Conservation (phyloP, 495 filamentous ascomycete species). For the Astrothelium subdiscretum region DNA sequence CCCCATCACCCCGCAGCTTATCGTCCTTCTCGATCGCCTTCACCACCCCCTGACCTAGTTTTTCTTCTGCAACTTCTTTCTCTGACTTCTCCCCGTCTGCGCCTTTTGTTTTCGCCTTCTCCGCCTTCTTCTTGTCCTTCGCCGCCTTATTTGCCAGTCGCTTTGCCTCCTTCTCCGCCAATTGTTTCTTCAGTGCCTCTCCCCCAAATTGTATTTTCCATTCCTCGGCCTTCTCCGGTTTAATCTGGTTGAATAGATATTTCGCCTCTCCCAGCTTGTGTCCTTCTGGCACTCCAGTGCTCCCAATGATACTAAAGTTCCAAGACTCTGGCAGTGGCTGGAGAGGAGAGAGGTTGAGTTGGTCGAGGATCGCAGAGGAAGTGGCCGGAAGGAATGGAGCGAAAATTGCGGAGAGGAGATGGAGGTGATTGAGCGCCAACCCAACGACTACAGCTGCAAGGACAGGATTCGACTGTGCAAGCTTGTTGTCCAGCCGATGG, state of each 20-base stretch:
- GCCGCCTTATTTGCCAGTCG: slow-evolving; percentile 43
- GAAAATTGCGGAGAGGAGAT: slow-evolving; percentile 64
- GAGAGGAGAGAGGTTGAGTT: slow-evolving; percentile 51
- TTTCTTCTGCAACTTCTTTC: not conserved
- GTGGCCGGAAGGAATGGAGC: slow-evolving; percentile 80
- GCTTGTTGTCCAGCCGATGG: slow-evolving; percentile 71
- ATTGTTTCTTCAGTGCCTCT: slow-evolving; percentile 47
- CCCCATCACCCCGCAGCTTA: slow-evolving; percentile 7
- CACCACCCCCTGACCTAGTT: slow-evolving; percentile 3
- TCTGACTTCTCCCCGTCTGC: not conserved
- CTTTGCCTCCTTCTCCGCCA: slow-evolving; percentile 48
- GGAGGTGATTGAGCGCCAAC: slow-evolving; percentile 62
- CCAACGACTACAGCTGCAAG: slow-evolving; percentile 67
- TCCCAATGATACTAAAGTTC: slow-evolving; percentile 41
- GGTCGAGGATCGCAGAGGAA: slow-evolving; percentile 58
- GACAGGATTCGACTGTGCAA: slow-evolving; percentile 59
- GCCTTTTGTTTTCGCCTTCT: slow-evolving; percentile 41
- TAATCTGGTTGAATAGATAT: slow-evolving; percentile 76
- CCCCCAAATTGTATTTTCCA: slow-evolving; percentile 79
- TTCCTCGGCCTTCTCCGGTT: slow-evolving; percentile 66
- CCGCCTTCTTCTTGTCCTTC: slow-evolving; percentile 46
- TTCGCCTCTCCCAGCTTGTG: slow-evolving; percentile 74
- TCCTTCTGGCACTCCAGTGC: slow-evolving; percentile 37
- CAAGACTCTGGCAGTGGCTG: slow-evolving; percentile 61
- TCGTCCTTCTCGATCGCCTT: slow-evolving; percentile 11